Base-by-base conservation (phyloP, 768 basidiomycete genomes). In the Agrocybe chaxingu region DNA sequence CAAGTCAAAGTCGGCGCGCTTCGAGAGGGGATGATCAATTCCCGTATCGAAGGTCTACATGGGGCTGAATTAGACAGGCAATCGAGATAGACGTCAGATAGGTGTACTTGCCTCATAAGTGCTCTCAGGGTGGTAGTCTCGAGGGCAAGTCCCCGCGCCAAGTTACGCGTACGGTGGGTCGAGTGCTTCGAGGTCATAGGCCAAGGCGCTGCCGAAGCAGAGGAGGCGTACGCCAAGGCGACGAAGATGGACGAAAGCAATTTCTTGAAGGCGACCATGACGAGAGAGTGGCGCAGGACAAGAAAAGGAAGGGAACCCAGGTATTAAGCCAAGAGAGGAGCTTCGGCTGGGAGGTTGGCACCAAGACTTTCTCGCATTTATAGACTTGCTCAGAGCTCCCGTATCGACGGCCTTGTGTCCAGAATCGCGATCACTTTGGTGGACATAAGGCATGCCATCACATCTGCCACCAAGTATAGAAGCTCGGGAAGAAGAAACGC, bases 91-190 rank as follows among this genome's bases (percentile, higher is more conserved):
- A 12, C 11, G 8, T 6, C 42, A 12, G 31, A 34, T 30, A 32
- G 10, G n/a, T 38, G 46, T 11, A 42, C 55, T 40, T 45, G 69
- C 72, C 62, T 73, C 62, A 52, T 62, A 72, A 8, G 64, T 65
- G 31, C 69, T 70, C 11, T 52, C 56, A 6, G 72, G 72, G 55
- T 73, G 68, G 64, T 62, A 74, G 60, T 55, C 47, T 69, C 67
- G 30, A 74, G 45, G 55, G 65, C 55, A 34, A 69, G 41, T 16
- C 62, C 64, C 24, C 62, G 62, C 13, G 60, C 61, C 36, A 74
- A 52, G 39, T 57, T 48, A 30, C 67, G 65, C 7, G 52, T 54
- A 16, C 66, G 59, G 50, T 70, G 69, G 7, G 70, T 71, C 3
- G 64, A 57, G 53, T 66, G 64, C 60, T 65, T 70, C 19, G 60